These are phyloP conservation scores for Diaporthe citriasiana DNA, from an alignment of 2,329 filamentous ascomycete genomes.

Conservation along the genomic window DNA sequence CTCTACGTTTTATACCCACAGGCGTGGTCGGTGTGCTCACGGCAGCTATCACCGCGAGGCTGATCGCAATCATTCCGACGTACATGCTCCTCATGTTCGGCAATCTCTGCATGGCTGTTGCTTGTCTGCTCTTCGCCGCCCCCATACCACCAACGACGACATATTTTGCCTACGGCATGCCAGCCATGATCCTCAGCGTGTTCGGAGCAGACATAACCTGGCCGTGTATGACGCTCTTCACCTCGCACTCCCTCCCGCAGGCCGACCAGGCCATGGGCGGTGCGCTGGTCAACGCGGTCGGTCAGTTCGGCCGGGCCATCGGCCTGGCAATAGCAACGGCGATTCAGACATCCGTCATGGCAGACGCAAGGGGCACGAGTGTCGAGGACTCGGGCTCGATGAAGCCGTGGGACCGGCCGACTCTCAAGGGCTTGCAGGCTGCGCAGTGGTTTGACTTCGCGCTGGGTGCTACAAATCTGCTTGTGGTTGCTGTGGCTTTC, in stretches of 20 bases:
- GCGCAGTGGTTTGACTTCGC: conserved; percentile 68
- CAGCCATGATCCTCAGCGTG: conserved; percentile 75
- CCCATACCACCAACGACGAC: conserved; percentile 72
- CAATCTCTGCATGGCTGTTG: conserved; percentile 66
- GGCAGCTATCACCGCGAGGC: conserved; percentile 66
- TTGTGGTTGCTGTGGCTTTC: conserved; percentile 63
- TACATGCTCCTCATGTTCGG: conserved; percentile 71
- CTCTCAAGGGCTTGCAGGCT: conserved; percentile 63
- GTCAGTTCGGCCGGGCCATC: conserved; percentile 76
- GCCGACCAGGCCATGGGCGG: conserved; percentile 78
- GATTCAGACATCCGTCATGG: conserved; percentile 74
- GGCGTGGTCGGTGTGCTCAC: conserved; percentile 72
- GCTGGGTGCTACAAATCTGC: conserved; percentile 59
- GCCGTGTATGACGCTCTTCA: conserved; percentile 76
- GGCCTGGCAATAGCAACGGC: conserved; percentile 75
- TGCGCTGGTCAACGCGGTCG: conserved; percentile 76
- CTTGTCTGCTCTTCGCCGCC: conserved; percentile 73
- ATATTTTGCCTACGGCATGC: conserved; percentile 78
- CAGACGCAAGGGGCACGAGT: conserved; percentile 58
- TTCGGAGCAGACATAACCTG: conserved; percentile 77
- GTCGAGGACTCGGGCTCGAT: conserved; percentile 61
- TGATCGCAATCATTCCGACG: conserved; percentile 71
- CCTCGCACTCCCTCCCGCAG: conserved; percentile 71
- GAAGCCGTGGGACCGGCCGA: conserved; percentile 59
- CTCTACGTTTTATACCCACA: conserved; percentile 76